Base-by-base conservation (phyloP, 306 rosid genomes). In the Datisca glomerata region DNA sequence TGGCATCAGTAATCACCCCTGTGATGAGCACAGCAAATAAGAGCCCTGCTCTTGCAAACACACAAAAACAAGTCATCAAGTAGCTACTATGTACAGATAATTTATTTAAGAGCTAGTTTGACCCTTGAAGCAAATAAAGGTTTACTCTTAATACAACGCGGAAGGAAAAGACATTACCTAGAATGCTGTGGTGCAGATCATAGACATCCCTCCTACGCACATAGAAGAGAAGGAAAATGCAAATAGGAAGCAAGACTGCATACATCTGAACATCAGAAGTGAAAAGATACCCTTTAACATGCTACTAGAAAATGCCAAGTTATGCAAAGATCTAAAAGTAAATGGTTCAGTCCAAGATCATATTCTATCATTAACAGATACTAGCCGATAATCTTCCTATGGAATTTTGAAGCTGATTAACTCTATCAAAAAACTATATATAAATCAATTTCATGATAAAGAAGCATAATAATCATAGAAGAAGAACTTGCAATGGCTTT, bases 181-280 rank as follows among this genome's bases (percentile, higher is more conserved):
- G 70, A 70, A 73, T 28, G 56, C 86, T 63, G 59, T 84, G 72
- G 65, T 89, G 98, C 60, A 89, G 68, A 73, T 89, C 98, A 63
- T 84, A 84, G 40, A 89, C 95, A 60, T 70, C 74, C 59, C 78
- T 68, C 71, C 93, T 65, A 6, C 93, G 83, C 52, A 59, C 24
- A 45, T 89, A 89, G 62, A 74, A 12, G 33, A 77, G 17, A 19
- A 84, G 37, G 70, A 80, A 80, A 46, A 89, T 58, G 18, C 47
- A 54, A 45, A 80, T 61, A 9, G 98, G 98, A 73, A 89, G 44
- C 75, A 89, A 34, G 46, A 89, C 75, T 27, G 95, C 73, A 44
- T 77, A 84, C 25, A 89, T 43, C 98, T 89, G 79, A 52, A 46
- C 33, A 18, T 13, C 10, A 45, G 27, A 20, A 12, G 12, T 5